Evolutionary conservation across 2,329 filamentous ascomycete species (phyloP).

Genomic region (Ceratocystis variospora): DNA sequence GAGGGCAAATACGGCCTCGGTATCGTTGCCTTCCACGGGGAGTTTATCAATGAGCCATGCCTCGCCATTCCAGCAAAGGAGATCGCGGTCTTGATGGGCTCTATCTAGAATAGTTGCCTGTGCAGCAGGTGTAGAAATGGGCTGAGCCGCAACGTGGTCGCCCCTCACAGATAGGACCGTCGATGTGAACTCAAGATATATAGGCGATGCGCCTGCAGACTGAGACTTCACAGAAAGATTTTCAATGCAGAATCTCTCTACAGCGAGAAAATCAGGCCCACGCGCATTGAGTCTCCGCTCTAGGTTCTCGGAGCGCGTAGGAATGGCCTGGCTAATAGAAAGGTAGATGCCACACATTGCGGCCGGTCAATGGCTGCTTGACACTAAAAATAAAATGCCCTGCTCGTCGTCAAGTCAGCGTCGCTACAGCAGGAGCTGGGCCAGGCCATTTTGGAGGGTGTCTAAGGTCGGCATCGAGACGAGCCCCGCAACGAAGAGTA

Average conservation of each 20-base stretch:
- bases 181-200: not conserved
- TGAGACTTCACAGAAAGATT: not conserved
- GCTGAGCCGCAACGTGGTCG: not conserved
- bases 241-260: not conserved
- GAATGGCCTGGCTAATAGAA: not conserved
- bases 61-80: slow-evolving; percentile 92
- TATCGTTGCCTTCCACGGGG: slow-evolving; percentile 62
- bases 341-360: slow-evolving; percentile 20
- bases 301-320: slow-evolving; percentile 8
- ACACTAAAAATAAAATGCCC: not conserved
- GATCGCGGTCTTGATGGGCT: not conserved
- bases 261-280: not conserved
- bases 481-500: not conserved
- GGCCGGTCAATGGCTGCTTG: not conserved
- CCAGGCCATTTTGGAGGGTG: not conserved
- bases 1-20: slow-evolving; percentile 49
- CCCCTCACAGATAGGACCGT: not conserved
- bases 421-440: not conserved
- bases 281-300: not conserved
- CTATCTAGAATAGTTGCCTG: too few relatives aligned
- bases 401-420: not conserved
- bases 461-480: not conserved
- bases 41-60: slow-evolving; percentile 61
- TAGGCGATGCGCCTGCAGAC: not conserved
- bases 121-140: not conserved